These are phyloP conservation scores for Saccharomycopsis schoenii DNA, from an alignment of 805 yeast species.

Conservation along the genomic window DNA sequence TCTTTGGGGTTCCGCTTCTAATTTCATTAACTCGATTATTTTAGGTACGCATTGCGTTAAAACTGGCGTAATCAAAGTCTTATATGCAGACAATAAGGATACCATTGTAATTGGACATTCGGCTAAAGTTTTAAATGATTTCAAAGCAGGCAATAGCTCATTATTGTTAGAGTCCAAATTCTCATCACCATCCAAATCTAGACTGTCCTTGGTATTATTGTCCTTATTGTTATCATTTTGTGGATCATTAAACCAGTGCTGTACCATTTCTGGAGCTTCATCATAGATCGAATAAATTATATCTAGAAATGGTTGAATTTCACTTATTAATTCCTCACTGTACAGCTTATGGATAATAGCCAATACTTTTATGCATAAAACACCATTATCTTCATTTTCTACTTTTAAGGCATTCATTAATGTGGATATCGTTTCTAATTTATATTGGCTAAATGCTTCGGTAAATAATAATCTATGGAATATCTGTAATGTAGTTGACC, in stretches of 20 bases:
- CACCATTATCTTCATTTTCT: conserved; percentile 96
- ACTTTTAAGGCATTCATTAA: conserved; percentile 49
- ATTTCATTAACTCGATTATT: conserved; percentile 58
- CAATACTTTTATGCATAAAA: conserved; percentile 76
- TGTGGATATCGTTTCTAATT: conserved; percentile 46
- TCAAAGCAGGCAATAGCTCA: conserved; percentile 54
- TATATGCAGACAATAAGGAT: conserved; percentile 79
- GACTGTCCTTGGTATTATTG: conserved; percentile 8
- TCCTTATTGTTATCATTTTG: background rate
- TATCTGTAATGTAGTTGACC: conserved; percentile 69
- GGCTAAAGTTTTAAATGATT: conserved; percentile 81
- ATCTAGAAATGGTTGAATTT: conserved; percentile 71
- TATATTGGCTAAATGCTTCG: conserved; percentile 67
- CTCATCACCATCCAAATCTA: conserved; percentile 1
- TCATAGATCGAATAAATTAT: conserved; percentile 68
- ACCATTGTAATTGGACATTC: conserved; percentile 98
- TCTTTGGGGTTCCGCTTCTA: conserved; percentile 78
- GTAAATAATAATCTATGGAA: conserved; percentile 75
- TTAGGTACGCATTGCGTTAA: conserved; percentile 73
- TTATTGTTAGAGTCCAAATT: background rate
- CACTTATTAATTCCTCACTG: conserved; percentile 53
- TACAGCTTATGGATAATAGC: conserved; percentile 81
- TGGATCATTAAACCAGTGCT: conserved; percentile 47
- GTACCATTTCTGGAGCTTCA: conserved; percentile 68
- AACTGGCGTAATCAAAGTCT: conserved; percentile 58